Percentiles rank a stretch among this genome's conserved stretches.
phyloP scores from a whole-genome alignment of 345 rosid species.

The Ceriops zippeliana region DNA sequence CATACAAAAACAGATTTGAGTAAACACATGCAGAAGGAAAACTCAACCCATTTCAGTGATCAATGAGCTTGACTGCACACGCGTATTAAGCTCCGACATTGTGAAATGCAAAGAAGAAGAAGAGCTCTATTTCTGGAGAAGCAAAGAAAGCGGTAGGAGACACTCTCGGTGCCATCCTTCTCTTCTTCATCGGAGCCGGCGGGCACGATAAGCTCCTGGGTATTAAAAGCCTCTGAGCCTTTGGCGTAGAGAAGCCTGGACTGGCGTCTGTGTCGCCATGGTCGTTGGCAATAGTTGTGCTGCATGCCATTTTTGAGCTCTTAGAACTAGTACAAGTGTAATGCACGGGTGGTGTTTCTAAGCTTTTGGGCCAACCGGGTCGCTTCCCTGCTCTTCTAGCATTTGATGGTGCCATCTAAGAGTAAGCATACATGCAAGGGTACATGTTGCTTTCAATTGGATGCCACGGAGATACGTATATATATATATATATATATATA shows the following conservation, averaged over 20 bases:
- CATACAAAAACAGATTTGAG: too few species aligned
- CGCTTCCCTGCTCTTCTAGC: constrained; percentile 9
- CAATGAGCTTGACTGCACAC: not conserved
- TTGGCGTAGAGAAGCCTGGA: constrained; percentile 22
- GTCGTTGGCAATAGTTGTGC: not conserved
- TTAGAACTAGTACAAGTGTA: not conserved
- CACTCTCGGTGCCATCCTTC: constrained; percentile 14
- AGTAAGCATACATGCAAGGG: too few species aligned
- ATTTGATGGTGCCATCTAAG: constrained; percentile 14
- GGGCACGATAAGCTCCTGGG: constrained; percentile 33
- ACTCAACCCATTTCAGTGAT: too few species aligned
- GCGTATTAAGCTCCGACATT: constrained; percentile 6
- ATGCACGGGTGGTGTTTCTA: not conserved
- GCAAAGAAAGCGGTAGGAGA: constrained; percentile 25
- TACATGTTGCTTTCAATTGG: not conserved
- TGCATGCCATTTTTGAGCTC: not conserved
- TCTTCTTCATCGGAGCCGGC: constrained; percentile 38
- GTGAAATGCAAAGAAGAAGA: constrained; percentile 34
- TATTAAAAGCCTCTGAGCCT: constrained; percentile 31
- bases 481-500: too few species aligned
- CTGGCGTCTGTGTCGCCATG: not conserved
- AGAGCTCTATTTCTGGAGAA: constrained; percentile 39
- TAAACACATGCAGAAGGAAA: too few species aligned
- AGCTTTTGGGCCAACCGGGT: not conserved
- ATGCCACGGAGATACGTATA: not conserved